Conservation (phyloP, 2,329 filamentous ascomycete species). For the Fusarium aywerte region DNA sequence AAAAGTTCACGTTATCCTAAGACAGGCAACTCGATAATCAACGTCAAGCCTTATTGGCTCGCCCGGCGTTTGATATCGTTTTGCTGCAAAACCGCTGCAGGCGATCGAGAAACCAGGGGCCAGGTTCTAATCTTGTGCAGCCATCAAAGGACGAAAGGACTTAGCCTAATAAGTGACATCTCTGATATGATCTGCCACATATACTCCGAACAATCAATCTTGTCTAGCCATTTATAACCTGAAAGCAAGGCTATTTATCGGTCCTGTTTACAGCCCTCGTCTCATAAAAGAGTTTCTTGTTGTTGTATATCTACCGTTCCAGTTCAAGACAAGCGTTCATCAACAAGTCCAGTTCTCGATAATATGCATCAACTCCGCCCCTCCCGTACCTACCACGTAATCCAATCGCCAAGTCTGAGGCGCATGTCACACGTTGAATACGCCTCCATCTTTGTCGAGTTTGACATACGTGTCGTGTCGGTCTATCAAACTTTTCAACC, state of each 20-base stretch:
- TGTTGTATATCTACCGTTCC: background rate
- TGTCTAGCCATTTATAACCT: background rate
- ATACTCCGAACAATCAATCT: background rate
- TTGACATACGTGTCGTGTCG: slow-evolving; percentile 1
- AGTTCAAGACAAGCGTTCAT: background rate
- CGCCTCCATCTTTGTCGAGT: slow-evolving; percentile 22
- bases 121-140: slow-evolving; percentile 29
- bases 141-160: background rate
- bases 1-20: slow-evolving; percentile 31
- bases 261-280: too few species aligned
- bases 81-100: slow-evolving; percentile 32
- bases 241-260: background rate
- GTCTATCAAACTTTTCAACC: background rate
- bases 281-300: background rate
- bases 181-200: background rate
- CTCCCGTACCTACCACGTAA: slow-evolving; percentile 8
- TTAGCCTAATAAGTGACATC: background rate
- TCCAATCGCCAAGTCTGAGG: slow-evolving; percentile 29
- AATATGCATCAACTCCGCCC: slow-evolving; percentile 18
- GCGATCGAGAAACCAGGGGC: slow-evolving; percentile 33
- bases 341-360: background rate
- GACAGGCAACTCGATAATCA: slow-evolving; percentile 39
- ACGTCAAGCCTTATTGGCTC: slow-evolving; percentile 19
- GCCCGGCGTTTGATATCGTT: slow-evolving; percentile 24
- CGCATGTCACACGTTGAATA: slow-evolving; percentile 37